Evolutionary conservation across 2,329 filamentous ascomycete genomes (phyloP).

Genomic region (Coniochaeta sp.): DNA sequence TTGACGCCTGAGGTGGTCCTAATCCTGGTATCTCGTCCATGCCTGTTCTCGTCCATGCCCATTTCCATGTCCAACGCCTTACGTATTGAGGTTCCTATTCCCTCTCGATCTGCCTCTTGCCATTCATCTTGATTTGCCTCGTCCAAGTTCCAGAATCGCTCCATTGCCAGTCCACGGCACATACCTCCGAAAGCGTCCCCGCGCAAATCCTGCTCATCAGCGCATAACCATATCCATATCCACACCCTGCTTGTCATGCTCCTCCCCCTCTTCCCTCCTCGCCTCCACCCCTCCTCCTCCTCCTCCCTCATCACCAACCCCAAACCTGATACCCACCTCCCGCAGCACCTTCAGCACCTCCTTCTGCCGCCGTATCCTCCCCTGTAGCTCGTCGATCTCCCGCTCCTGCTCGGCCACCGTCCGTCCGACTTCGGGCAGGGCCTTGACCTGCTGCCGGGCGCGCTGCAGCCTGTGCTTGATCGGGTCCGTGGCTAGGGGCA

Average conservation of each 20-base stretch:
- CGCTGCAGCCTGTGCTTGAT: conserved; percentile 80
- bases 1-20: neutral
- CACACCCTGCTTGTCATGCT: conserved; percentile 23
- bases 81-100: too few species aligned
- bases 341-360: conserved; percentile 47
- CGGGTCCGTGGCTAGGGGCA: conserved; percentile 68
- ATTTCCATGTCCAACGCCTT: neutral
- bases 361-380: conserved; percentile 54
- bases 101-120: too few species aligned
- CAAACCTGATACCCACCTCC: conserved; percentile 38
- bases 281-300: conserved; percentile 16
- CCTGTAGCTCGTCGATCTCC: conserved; percentile 60
- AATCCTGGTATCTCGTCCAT: neutral
- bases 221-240: conserved; percentile 29
- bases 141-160: neutral
- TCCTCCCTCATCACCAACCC: conserved; percentile 18
- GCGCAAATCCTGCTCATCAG: neutral
- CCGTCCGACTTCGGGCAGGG: conserved; percentile 63
- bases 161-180: neutral
- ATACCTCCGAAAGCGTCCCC: neutral
- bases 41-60: too few species aligned
- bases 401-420: conserved; percentile 60
- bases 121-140: neutral
- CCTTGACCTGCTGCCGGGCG: conserved; percentile 58
- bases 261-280: conserved; percentile 18